phyloP scores from a whole-genome alignment of 2,329 filamentous ascomycete species.

The Cercospora janseana region DNA sequence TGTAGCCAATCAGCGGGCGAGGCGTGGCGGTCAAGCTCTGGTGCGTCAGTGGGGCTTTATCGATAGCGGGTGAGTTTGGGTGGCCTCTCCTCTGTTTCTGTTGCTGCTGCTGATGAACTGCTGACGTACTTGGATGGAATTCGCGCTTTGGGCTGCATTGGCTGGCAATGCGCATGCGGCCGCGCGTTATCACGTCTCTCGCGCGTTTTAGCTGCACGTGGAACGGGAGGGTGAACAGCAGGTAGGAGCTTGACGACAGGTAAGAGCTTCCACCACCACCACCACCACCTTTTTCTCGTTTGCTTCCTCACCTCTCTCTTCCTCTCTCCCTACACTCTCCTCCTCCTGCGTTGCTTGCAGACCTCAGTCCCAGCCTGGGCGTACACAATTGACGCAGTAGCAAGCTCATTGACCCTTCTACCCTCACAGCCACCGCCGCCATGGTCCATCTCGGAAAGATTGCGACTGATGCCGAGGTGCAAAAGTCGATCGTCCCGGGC shows the following conservation, averaged over 20 bases:
- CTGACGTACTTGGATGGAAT: slow-evolving; percentile 1
- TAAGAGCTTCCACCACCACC: no score
- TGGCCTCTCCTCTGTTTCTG: neutral
- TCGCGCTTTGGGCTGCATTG: no score
- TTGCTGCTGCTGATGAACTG: neutral
- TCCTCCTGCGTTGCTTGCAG: no score
- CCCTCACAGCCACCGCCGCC: slow-evolving; percentile 21
- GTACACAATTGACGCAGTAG: neutral
- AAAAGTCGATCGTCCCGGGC: slow-evolving; percentile 43
- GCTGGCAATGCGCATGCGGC: no score
- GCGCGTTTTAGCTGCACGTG: no score
- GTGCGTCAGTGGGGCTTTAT: neutral
- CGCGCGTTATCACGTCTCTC: no score
- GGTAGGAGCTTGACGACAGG: no score
- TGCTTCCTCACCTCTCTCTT: neutral
- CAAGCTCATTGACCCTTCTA: no score
- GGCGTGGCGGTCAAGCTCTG: neutral
- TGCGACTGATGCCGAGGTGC: slow-evolving; percentile 34
- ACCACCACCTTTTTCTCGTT: neutral
- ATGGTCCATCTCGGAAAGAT: slow-evolving; percentile 40
- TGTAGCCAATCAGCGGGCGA: neutral
- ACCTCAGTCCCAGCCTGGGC: neutral
- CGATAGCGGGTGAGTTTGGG: neutral
- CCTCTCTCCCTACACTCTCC: neutral
- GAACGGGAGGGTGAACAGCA: no score